Base-by-base conservation (phyloP, 225 moss, liverwort and hornwort species). In the Marchantia polymorpha region DNA sequence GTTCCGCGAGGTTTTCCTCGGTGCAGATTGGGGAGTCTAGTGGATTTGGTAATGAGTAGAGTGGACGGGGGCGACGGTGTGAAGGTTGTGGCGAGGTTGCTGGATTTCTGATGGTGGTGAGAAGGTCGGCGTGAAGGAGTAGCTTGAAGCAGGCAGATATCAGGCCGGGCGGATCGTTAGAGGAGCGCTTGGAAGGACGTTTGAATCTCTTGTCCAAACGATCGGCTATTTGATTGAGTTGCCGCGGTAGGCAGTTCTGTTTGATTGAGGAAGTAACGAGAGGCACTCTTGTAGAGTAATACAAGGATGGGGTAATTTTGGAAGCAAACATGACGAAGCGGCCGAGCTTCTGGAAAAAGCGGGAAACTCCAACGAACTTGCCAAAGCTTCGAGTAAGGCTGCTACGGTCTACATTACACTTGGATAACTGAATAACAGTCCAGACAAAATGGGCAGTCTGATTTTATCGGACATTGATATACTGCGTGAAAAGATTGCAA, bases 311-410 rank as follows among this genome's bases (percentile, higher is more conserved):
- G 90, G 86, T 3, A 47, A 94, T 58, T 94, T 97, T 81, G 90
- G 89, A 72, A 92, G 83, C 85, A 97, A 97, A 91, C 91, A 81
- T 55, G 96, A 94, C 51, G 96, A 97, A 52, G 96, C 94, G 0
- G 94, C 94, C 12, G 96, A 97, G 83, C 90, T 97, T 84, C 89
- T 80, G 29, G 94, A 97, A 79, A 94, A 94, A 87, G 93, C 94
- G 66, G 96, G 94, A 74, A 97, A 97, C 88, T 90, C 91, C 48
- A 94, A 89, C 91, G 94, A 97, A 91, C 92, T 97, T 75, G 96
- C 92, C 26, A 97, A 97, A 91, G 91, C 94, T 79, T 97, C 93
- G 95, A 95, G 95, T 64, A 95, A 93, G 81, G 99, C 99, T 65
- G 99, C 92, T 61, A 89, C 85, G 76, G 95, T 88, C 0, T 99